phyloP scores from a whole-genome alignment of 306 rosid species.

The Rosa persica region DNA sequence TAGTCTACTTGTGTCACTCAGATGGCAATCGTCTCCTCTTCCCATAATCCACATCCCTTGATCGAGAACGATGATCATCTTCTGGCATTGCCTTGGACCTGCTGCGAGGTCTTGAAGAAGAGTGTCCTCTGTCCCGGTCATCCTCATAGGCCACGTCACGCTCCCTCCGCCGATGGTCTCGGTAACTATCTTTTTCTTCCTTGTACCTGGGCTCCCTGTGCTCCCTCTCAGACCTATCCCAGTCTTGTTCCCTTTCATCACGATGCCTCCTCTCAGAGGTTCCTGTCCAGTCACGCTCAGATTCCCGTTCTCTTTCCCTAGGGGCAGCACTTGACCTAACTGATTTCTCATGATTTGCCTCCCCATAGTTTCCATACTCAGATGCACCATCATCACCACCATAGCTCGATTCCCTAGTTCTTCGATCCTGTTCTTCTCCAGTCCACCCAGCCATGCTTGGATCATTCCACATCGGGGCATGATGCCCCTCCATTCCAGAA shows the following conservation, averaged over 20 bases:
- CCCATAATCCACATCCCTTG: slow-evolving; percentile 54
- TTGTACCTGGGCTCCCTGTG: slow-evolving; percentile 41
- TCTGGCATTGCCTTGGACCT: slow-evolving; percentile 40
- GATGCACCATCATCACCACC: slow-evolving; percentile 56
- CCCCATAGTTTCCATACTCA: slow-evolving; percentile 44
- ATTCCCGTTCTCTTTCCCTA: slow-evolving; percentile 44
- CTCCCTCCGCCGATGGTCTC: slow-evolving; percentile 45
- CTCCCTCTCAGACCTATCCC: slow-evolving; percentile 43
- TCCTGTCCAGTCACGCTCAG: slow-evolving; percentile 50
- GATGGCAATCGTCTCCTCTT: slow-evolving; percentile 51
- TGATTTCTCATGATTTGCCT: slow-evolving; percentile 42
- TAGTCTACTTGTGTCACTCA: slow-evolving; percentile 26
- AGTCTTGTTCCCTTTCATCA: slow-evolving; percentile 50
- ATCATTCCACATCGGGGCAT: slow-evolving; percentile 45
- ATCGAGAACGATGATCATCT: slow-evolving; percentile 46
- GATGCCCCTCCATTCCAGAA: slow-evolving; percentile 44
- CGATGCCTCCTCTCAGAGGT: slow-evolving; percentile 49
- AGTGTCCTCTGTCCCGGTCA: slow-evolving; percentile 50
- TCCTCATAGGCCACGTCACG: slow-evolving; percentile 43
- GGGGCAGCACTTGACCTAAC: slow-evolving; percentile 38
- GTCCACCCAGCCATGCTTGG: slow-evolving; percentile 50
- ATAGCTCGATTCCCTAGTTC: slow-evolving; percentile 49
- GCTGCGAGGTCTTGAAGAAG: slow-evolving; percentile 48
- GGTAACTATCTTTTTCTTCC: slow-evolving; percentile 42
- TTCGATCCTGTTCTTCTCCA: slow-evolving; percentile 45